These are phyloP conservation scores for Candida pseudoviswanathii DNA, from an alignment of 1,139 yeast species.

Conservation along the genomic window DNA sequence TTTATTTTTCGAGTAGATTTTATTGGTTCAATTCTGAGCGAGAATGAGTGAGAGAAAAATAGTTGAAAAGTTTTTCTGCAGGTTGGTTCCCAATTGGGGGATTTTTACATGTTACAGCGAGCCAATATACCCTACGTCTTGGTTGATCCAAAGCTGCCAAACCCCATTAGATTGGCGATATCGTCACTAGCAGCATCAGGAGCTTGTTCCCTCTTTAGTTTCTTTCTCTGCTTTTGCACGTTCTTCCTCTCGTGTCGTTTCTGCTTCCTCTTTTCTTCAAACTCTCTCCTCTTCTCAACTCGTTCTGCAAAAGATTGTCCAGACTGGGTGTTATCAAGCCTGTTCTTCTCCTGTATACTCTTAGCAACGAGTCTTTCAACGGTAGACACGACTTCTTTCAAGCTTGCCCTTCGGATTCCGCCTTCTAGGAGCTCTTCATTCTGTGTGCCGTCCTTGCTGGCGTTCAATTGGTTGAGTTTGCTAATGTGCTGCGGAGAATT, in stretches of 20 bases:
- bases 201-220: slow-evolving; percentile 14
- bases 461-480: slow-evolving; percentile 22
- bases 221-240: slow-evolving; percentile 19
- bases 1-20: slow-evolving; percentile 13
- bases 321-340: neutral
- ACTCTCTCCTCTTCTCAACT: slow-evolving; percentile 41
- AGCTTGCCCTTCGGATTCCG: slow-evolving; percentile 35
- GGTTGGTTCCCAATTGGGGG: neutral
- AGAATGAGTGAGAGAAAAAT: neutral
- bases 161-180: slow-evolving; percentile 59
- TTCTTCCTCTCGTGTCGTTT: slow-evolving; percentile 29
- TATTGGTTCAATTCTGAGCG: slow-evolving; percentile 11
- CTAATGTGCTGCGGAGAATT: slow-evolving; percentile 65
- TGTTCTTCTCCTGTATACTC: slow-evolving; percentile 21
- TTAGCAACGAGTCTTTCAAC: slow-evolving; percentile 33
- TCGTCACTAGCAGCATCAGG: slow-evolving; percentile 21
- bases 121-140: slow-evolving; percentile 15
- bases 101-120: slow-evolving; percentile 1
- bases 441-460: slow-evolving; percentile 29
- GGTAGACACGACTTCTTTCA: slow-evolving; percentile 33
- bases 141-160: slow-evolving; percentile 47
- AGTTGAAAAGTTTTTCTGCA: too few relatives aligned
- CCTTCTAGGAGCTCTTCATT: slow-evolving; percentile 32
- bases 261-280: slow-evolving; percentile 40
- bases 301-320: slow-evolving; percentile 38